phyloP scores from a whole-genome alignment of 164 flowering plant species.

The Taxillus chinensis region DNA sequence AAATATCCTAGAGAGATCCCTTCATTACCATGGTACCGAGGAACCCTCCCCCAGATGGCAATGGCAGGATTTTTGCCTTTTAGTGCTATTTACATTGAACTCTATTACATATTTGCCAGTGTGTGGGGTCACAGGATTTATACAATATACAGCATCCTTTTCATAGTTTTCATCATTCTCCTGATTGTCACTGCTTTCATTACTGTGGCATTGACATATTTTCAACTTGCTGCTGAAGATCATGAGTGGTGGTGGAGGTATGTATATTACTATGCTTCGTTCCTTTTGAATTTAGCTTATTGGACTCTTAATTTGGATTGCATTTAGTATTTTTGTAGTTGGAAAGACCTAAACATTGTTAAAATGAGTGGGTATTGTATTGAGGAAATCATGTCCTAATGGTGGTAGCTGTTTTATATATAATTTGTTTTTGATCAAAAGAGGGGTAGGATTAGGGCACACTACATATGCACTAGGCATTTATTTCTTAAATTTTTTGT shows the following conservation, averaged over 20 bases:
- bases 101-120: constrained; percentile 2
- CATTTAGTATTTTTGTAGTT: too few relatives aligned
- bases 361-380: too few relatives aligned
- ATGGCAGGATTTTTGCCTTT: constrained; percentile 31
- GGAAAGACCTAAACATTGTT: neutral
- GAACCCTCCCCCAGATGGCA: constrained; percentile 26
- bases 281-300: too few relatives aligned
- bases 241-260: constrained; percentile 37
- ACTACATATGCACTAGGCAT: too few relatives aligned
- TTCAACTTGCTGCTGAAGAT: constrained; percentile 24
- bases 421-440: too few relatives aligned
- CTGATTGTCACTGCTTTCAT: constrained; percentile 30
- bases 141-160: constrained; percentile 31
- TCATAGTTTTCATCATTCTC: constrained; percentile 7
- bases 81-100: constrained; percentile 9
- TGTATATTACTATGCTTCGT: neutral
- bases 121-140: constrained; percentile 16
- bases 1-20: constrained; percentile 31
- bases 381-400: too few relatives aligned
- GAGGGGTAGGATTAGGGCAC: too few relatives aligned
- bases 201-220: constrained; percentile 16
- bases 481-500: too few relatives aligned
- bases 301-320: too few relatives aligned
- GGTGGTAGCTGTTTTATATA: too few relatives aligned
- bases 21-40: constrained; percentile 23